Evolutionary conservation across 2,329 filamentous ascomycete genomes (phyloP).

Genomic region (Sphaerulina vaccinii): DNA sequence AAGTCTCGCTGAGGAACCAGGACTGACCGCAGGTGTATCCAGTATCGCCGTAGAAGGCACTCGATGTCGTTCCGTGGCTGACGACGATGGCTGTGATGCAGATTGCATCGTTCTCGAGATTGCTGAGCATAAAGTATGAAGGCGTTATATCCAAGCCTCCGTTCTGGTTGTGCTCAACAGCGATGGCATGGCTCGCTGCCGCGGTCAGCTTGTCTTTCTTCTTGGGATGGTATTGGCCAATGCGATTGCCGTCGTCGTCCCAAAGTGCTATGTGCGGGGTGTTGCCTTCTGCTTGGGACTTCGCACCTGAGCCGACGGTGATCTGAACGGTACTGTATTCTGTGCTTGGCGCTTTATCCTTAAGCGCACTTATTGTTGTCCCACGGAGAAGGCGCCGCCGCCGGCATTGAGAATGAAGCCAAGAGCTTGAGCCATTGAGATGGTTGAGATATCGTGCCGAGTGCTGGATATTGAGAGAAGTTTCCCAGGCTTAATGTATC

Average conservation of each 20-base stretch:
- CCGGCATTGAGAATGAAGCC: neutral
- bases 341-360: neutral
- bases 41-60: slow-evolving; percentile 3
- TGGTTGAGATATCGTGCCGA: neutral
- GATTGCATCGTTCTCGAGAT: slow-evolving; percentile 7
- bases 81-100: slow-evolving; percentile 4
- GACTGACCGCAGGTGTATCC: slow-evolving; percentile 5
- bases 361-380: too few species aligned
- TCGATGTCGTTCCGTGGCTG: neutral
- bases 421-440: neutral
- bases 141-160: neutral
- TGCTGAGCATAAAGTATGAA: slow-evolving; percentile 3
- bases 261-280: slow-evolving; percentile 7
- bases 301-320: slow-evolving; percentile 1
- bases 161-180: slow-evolving; percentile 3
- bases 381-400: too few species aligned
- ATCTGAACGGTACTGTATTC: neutral
- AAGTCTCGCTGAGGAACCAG: slow-evolving; percentile 4
- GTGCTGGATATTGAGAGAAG: neutral
- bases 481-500: neutral
- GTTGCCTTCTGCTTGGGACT: slow-evolving; percentile 2
- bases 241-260: slow-evolving; percentile 5
- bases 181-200: neutral
- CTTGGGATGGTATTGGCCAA: slow-evolving; percentile 6
- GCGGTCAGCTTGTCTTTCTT: slow-evolving; percentile 4